Evolutionary conservation across 306 rosid species (phyloP).

Genomic region (Spatholobus suberectus): DNA sequence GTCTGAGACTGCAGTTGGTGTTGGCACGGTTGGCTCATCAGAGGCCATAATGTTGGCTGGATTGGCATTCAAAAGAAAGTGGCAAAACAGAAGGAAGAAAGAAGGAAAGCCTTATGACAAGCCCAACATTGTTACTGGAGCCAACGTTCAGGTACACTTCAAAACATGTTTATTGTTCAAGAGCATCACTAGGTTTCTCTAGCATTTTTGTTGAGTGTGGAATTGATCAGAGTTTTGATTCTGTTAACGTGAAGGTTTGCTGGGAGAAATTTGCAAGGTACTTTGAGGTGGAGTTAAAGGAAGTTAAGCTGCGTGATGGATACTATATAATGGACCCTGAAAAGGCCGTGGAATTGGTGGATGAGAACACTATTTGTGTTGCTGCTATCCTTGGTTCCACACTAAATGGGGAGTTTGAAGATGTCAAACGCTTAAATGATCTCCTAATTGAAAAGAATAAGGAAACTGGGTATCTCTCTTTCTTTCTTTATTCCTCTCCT

Average conservation of each 20-base stretch:
- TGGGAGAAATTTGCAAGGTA: slow-evolving; percentile 99
- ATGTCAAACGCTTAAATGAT: slow-evolving; percentile 84
- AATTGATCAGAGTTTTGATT: neutral
- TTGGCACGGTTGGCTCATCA: slow-evolving; percentile 93
- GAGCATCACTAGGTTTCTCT: neutral
- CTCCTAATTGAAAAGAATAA: slow-evolving; percentile 72
- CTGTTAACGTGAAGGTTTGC: slow-evolving; percentile 62
- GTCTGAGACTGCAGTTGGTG: slow-evolving; percentile 80
- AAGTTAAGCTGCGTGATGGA: slow-evolving; percentile 79
- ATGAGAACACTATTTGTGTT: slow-evolving; percentile 93
- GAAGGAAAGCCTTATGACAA: slow-evolving; percentile 77
- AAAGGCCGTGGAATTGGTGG: slow-evolving; percentile 88
- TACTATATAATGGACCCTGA: slow-evolving; percentile 84
- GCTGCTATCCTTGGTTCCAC: slow-evolving; percentile 98
- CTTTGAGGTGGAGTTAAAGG: slow-evolving; percentile 94
- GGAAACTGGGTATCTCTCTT: slow-evolving; percentile 68
- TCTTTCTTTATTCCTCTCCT: neutral
- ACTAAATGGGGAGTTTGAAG: slow-evolving; percentile 93
- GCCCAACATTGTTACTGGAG: slow-evolving; percentile 95
- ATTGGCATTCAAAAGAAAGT: slow-evolving; percentile 88
- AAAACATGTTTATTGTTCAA: neutral
- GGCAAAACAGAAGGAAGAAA: slow-evolving; percentile 77
- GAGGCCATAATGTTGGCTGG: slow-evolving; percentile 99
- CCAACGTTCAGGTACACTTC: slow-evolving; percentile 83
- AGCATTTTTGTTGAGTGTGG: neutral